Evolutionary conservation across 2,329 filamentous ascomycete species (phyloP).

Genomic region (Colletotrichum sp.): DNA sequence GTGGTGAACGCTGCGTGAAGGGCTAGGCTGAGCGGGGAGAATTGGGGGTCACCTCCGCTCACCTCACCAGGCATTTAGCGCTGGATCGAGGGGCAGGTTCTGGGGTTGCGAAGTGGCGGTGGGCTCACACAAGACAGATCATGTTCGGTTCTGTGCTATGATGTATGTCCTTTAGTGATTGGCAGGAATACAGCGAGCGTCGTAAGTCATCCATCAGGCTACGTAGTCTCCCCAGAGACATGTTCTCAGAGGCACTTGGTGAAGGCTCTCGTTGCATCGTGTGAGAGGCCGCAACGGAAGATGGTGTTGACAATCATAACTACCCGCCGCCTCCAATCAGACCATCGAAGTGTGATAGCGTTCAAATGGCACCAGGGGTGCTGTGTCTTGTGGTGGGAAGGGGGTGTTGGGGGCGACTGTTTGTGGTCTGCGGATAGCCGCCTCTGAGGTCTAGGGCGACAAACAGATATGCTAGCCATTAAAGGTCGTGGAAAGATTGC

Average conservation of each 20-base stretch:
- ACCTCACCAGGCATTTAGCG: slow-evolving; percentile 11
- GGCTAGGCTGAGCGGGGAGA: not conserved
- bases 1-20: not conserved
- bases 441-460: not conserved
- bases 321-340: not conserved
- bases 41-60: slow-evolving; percentile 9
- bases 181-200: not conserved
- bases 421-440: not conserved
- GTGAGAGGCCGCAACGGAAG: not conserved
- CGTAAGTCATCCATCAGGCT: not conserved
- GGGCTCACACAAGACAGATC: not conserved
- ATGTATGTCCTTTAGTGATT: not conserved
- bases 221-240: not conserved
- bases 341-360: not conserved
- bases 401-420: not conserved
- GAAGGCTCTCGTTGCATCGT: not conserved
- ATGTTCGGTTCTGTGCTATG: not conserved
- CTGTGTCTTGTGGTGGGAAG: not conserved
- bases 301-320: slow-evolving; percentile 3
- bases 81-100: not conserved
- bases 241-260: not conserved
- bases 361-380: slow-evolving; percentile 5
- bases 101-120: slow-evolving; percentile 4
- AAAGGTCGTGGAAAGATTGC: not conserved
- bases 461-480: not conserved